Percentiles rank a stretch among this genome's conserved stretches.
phyloP scores from a whole-genome alignment of 495 filamentous ascomycete species.

The Penicillium soppii region DNA sequence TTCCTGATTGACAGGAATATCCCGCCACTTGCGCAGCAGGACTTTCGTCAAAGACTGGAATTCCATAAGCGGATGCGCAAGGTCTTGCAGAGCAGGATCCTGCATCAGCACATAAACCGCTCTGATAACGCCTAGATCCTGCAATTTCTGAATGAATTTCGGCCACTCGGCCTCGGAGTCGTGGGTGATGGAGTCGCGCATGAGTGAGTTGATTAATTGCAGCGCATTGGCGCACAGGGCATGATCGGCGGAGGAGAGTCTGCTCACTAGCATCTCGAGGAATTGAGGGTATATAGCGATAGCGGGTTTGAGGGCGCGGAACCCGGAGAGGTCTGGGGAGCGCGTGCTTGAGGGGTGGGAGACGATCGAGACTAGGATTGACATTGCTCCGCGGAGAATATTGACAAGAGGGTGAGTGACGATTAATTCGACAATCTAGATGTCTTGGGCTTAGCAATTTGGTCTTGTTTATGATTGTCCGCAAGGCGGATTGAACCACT shows the following conservation, averaged over 20 bases:
- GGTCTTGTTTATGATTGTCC: not conserved
- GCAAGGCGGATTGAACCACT: slow-evolving; percentile 11
- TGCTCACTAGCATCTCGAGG: slow-evolving; percentile 86
- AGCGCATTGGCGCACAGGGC: slow-evolving; percentile 94
- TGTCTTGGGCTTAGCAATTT: not conserved
- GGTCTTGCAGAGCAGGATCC: slow-evolving; percentile 86
- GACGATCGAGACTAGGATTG: slow-evolving; percentile 89
- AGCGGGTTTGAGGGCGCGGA: slow-evolving; percentile 87
- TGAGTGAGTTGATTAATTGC: slow-evolving; percentile 91
- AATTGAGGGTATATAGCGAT: slow-evolving; percentile 90
- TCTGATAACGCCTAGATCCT: slow-evolving; percentile 91
- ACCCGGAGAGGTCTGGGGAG: slow-evolving; percentile 63
- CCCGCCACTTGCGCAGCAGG: slow-evolving; percentile 85
- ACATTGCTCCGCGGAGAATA: slow-evolving; percentile 94
- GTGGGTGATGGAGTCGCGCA: slow-evolving; percentile 88
- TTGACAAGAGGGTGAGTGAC: slow-evolving; percentile 97
- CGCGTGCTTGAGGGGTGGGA: slow-evolving; percentile 65
- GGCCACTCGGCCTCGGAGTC: slow-evolving; percentile 83
- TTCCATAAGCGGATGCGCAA: slow-evolving; percentile 87
- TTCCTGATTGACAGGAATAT: slow-evolving; percentile 79
- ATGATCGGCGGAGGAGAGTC: slow-evolving; percentile 91
- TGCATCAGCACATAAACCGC: slow-evolving; percentile 92
- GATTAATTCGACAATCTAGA: slow-evolving; percentile 84
- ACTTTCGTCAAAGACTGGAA: slow-evolving; percentile 93
- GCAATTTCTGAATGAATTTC: slow-evolving; percentile 87